phyloP scores from a whole-genome alignment of 208 protist species.

The Trypanosoma boissoni region DNA sequence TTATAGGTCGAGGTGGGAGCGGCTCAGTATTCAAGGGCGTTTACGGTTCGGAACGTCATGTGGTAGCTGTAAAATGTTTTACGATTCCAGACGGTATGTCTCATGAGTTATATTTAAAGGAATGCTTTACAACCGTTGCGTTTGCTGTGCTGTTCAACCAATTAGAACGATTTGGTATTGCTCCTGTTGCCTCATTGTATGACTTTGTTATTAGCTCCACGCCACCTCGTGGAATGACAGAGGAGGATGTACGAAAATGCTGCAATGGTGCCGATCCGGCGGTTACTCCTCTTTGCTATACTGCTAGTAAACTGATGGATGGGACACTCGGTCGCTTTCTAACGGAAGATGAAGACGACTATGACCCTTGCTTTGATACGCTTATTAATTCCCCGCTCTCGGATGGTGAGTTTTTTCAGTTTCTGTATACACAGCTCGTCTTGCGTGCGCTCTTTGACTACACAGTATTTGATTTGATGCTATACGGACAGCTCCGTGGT shows the following conservation, averaged over 20 bases:
- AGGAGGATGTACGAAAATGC: conserved; percentile 41
- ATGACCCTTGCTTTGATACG: conserved; percentile 79
- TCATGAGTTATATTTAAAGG: conserved; percentile 67
- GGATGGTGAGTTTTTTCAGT: conserved; percentile 79
- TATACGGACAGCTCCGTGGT: conserved; percentile 79
- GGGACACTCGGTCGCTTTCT: conserved; percentile 82
- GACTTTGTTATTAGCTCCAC: conserved; percentile 74
- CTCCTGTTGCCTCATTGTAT: conserved; percentile 43
- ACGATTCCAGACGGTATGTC: conserved; percentile 58
- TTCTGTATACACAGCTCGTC: conserved; percentile 75
- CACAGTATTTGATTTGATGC: conserved; percentile 80
- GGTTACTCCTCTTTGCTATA: conserved; percentile 67
- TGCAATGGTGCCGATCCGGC: conserved; percentile 24
- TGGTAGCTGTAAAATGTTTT: conserved; percentile 86
- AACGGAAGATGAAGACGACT: conserved; percentile 65
- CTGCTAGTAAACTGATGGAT: conserved; percentile 83
- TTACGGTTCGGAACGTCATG: conserved; percentile 38
- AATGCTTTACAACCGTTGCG: conserved; percentile 78
- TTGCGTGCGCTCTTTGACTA: conserved; percentile 72
- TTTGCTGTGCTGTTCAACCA: conserved; percentile 83
- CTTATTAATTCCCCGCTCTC: conserved; percentile 69
- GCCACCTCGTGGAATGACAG: conserved; percentile 47
- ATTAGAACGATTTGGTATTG: conserved; percentile 60
- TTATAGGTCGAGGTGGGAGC: conserved; percentile 74
- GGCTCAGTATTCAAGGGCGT: conserved; percentile 71